Evolutionary conservation across 1,284 basidiomycete species (phyloP).

Genomic region (Vanrija sp.): DNA sequence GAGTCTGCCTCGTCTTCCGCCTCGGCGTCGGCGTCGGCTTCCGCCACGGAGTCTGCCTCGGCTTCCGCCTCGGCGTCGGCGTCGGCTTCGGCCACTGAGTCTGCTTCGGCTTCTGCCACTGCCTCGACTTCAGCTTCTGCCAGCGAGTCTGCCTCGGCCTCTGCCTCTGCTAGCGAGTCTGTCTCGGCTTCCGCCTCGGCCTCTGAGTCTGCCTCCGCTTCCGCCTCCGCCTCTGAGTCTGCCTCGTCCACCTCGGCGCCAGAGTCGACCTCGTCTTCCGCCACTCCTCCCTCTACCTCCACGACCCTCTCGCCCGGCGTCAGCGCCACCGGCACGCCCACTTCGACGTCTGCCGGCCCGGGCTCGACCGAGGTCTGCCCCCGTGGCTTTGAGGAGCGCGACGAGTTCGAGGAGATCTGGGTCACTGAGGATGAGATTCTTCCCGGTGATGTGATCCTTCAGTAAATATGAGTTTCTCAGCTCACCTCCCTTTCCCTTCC

Average conservation of each 20-base stretch:
- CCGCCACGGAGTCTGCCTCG: background rate
- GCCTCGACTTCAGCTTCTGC: background rate
- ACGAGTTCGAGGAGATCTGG: slow-evolving; percentile 36
- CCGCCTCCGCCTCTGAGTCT: background rate
- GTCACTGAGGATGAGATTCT: slow-evolving; percentile 30
- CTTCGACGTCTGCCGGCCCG: background rate
- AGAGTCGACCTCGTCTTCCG: background rate
- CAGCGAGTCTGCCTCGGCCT: background rate
- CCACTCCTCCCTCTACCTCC: background rate
- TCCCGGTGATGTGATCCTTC: slow-evolving; percentile 20
- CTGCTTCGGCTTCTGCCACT: background rate
- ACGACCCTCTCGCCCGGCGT: background rate
- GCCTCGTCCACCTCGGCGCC: background rate
- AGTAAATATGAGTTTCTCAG: background rate
- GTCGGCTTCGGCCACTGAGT: background rate
- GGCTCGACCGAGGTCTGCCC: slow-evolving; percentile 5
- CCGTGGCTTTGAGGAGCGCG: slow-evolving; percentile 17
- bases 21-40: background rate
- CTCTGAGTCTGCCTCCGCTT: background rate
- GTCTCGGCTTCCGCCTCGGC: background rate
- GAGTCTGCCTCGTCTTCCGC: background rate
- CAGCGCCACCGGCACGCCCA: background rate
- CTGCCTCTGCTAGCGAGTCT: background rate
- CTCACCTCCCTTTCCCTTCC: too few species aligned
- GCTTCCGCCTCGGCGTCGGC: background rate